Evolutionary conservation across 1,284 basidiomycete species (phyloP), one percentile per base, ranked within the genome.

Genomic region (Leccinum pallidistipes): DNA sequence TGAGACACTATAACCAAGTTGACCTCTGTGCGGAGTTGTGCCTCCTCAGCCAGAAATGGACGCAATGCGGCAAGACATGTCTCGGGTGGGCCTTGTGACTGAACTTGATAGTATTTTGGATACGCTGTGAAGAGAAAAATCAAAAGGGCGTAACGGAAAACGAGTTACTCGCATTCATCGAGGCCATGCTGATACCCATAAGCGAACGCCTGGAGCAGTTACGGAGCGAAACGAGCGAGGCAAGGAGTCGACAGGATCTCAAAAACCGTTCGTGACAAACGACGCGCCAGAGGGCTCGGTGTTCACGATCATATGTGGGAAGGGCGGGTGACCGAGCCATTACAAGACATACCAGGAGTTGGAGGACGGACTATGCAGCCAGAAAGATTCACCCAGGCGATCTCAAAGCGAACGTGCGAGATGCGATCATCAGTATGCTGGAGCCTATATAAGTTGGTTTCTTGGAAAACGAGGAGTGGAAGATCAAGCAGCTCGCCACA

Each of bases 21-120:
- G 62, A 99, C 94, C 72, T 95, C 94, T 66, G 93, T 94, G 64
- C 90, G 83, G 58, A 99, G 82, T 73, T 99, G 97, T 1, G 86
- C 80, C 73, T 98, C 96, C 91, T 93, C 36, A 98, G 80, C 97
- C 97, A 99, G 72, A 99, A 99, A 78, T 98, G 34, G 34, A 14
- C 2, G 5, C 5, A 36, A 36, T 36, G 5, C 34, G 5, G 12
- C 34, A 7, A 36, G 34, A 36, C 34, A 36, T 14, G 12, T 36
- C 5, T 36, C 34, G 34, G 34, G 34, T 36, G 34, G 7, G 34
- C 34, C 12, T 36, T 36, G 12, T 36, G 34, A 36, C 3, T 36
- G 34, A 12, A 34, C 0, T 34, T 12, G 34, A 34, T 34, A 34
- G 0, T 3, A 32, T 52, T 52, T 31, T 52, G 50, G 10, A 32